These are phyloP conservation scores for Geranomyces variabilis DNA, from an alignment of 192 early-diverging fungal species.

Conservation along the genomic window DNA sequence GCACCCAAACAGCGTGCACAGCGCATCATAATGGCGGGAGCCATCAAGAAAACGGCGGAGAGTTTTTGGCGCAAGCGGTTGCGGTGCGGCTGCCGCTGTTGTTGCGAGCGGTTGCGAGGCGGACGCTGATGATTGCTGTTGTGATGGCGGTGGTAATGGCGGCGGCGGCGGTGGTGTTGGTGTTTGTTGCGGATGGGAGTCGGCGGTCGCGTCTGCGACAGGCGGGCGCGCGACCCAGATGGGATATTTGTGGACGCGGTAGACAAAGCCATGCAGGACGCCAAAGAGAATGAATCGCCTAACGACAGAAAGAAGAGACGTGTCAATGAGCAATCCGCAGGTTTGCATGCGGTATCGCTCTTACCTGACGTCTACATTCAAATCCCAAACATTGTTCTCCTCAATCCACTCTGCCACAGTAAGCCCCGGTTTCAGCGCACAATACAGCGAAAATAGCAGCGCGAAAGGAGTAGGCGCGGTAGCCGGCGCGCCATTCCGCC, in stretches of 20 bases:
- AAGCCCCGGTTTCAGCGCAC: constrained; percentile 73
- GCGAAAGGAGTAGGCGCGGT: constrained; percentile 61
- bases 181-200: not conserved
- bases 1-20: constrained; percentile 70
- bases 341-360: too few relatives aligned
- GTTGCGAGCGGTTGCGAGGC: not conserved
- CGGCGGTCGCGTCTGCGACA: not conserved
- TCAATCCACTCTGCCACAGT: constrained; percentile 88
- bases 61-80: not conserved
- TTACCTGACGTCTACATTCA: constrained; percentile 83
- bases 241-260: constrained; percentile 92
- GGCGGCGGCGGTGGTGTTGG: not conserved
- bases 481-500: not conserved
- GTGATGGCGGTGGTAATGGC: not conserved
- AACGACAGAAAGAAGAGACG: too few relatives aligned
- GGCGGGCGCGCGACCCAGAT: constrained; percentile 36
- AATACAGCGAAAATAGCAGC: constrained; percentile 77
- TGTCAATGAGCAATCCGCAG: too few relatives aligned
- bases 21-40: constrained; percentile 73
- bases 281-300: constrained; percentile 93
- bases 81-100: not conserved
- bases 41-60: constrained; percentile 56
- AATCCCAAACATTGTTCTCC: constrained; percentile 64
- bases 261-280: constrained; percentile 78
- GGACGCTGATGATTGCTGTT: not conserved